Evolutionary conservation across 2,329 filamentous ascomycete species (phyloP).

Genomic region (Dothistroma septosporum): DNA sequence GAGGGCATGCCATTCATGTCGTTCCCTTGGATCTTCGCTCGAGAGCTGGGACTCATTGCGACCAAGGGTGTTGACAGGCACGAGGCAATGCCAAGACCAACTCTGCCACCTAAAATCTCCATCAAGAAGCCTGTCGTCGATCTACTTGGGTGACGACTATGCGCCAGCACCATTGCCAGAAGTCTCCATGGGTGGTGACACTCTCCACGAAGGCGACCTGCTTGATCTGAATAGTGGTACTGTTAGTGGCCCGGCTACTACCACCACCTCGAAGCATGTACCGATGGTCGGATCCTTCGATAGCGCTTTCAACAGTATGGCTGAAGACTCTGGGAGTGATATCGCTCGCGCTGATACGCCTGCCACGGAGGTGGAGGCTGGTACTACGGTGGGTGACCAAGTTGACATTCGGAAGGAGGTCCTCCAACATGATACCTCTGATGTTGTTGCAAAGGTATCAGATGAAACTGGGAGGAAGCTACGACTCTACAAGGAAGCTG

Average conservation of each 20-base stretch:
- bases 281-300: neutral
- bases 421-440: neutral
- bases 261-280: neutral
- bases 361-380: neutral
- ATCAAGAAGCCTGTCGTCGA: slow-evolving; percentile 9
- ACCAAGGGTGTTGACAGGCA: slow-evolving; percentile 29
- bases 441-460: neutral
- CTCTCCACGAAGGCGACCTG: slow-evolving; percentile 20
- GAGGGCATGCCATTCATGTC: slow-evolving; percentile 75
- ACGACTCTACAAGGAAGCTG: neutral
- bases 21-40: slow-evolving; percentile 87
- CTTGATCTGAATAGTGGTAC: slow-evolving; percentile 10
- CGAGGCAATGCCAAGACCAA: slow-evolving; percentile 13
- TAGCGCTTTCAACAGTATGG: neutral
- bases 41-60: slow-evolving; percentile 67
- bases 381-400: slow-evolving; percentile 1
- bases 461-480: neutral
- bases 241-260: neutral
- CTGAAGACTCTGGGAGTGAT: neutral
- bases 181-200: slow-evolving; percentile 11
- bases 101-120: slow-evolving; percentile 11
- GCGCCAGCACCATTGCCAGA: slow-evolving; percentile 16
- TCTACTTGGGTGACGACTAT: slow-evolving; percentile 15
- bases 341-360: neutral
- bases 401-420: neutral